Percentiles rank a stretch among this genome's conserved stretches.
Conservation (phyloP, 202 grass and related monocot genomes). For the Cymbopogon flexuosus region DNA sequence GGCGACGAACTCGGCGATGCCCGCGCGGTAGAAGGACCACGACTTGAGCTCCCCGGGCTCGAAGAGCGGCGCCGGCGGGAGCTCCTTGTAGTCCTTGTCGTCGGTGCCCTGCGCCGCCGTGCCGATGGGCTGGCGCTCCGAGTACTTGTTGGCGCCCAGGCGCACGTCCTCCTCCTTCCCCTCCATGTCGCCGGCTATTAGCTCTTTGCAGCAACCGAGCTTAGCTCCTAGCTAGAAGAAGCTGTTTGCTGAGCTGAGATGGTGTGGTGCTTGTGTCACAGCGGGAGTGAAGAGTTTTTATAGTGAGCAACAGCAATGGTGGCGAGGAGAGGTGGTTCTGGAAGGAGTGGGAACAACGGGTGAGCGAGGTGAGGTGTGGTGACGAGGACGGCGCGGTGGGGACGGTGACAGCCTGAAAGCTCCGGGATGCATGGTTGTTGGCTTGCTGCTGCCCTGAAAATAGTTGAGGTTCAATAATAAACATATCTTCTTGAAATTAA, state of each 20-base stretch:
- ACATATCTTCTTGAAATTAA: neutral
- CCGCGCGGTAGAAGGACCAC: conserved; percentile 97
- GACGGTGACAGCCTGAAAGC: conserved; percentile 24
- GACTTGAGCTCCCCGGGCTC: conserved; percentile 92
- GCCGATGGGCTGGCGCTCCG: conserved; percentile 80
- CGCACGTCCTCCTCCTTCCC: conserved; percentile 80
- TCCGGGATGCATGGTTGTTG: conserved; percentile 1
- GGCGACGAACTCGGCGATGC: conserved; percentile 93
- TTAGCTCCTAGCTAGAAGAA: neutral
- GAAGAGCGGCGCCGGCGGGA: conserved; percentile 70
- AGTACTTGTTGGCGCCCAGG: conserved; percentile 79
- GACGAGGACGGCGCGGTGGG: conserved; percentile 23
- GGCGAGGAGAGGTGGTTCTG: conserved; percentile 36
- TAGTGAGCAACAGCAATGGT: conserved; percentile 21
- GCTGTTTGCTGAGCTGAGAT: neutral
- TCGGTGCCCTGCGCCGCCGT: conserved; percentile 69
- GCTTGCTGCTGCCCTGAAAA: neutral
- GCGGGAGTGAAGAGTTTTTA: conserved; percentile 45
- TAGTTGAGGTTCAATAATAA: conserved; percentile 8
- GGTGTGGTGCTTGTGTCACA: neutral
- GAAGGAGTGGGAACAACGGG: conserved; percentile 32
- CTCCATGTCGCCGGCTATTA: conserved; percentile 40
- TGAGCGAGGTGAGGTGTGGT: too few relatives aligned
- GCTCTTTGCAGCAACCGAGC: neutral
- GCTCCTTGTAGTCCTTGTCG: conserved; percentile 97